A percentile compares a stretch with the other conserved stretches of the same genome.
These are phyloP conservation scores for Dendrobium catenatum DNA, from an alignment of 106 monocot species.

Conservation along the genomic window DNA sequence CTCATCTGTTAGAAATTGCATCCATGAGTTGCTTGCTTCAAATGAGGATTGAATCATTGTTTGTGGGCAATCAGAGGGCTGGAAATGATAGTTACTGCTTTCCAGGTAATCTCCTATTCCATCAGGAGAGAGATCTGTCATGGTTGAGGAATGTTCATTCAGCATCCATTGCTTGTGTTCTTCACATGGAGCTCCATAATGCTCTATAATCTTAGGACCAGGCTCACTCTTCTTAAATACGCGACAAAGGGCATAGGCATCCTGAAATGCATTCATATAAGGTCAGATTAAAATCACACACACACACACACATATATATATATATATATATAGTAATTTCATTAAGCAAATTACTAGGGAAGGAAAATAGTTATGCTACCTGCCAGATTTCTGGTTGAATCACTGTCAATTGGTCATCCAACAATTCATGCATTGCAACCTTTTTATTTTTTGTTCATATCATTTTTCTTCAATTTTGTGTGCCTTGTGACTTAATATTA, in stretches of 20 bases:
- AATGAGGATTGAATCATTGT: slow-evolving; percentile 13
- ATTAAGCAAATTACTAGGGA: too few relatives aligned
- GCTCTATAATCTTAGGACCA: slow-evolving; percentile 73
- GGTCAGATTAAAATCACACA: neutral
- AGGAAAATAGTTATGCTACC: too few relatives aligned
- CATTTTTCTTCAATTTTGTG: too few relatives aligned
- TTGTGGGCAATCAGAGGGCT: slow-evolving; percentile 2
- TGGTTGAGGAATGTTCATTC: slow-evolving; percentile 30
- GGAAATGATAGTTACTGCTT: slow-evolving; percentile 16
- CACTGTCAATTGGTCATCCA: too few relatives aligned
- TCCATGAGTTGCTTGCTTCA: slow-evolving; percentile 43
- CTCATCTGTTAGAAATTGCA: slow-evolving; percentile 68
- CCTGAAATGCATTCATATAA: slow-evolving; percentile 21
- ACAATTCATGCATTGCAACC: too few relatives aligned
- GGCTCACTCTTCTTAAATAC: slow-evolving; percentile 80
- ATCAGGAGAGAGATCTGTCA: slow-evolving; percentile 29
- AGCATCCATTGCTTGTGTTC: slow-evolving; percentile 27
- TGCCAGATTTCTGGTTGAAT: too few relatives aligned
- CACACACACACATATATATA: too few relatives aligned
- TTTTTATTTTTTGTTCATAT: too few relatives aligned
- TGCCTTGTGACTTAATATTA: too few relatives aligned
- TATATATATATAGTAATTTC: too few relatives aligned
- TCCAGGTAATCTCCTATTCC: slow-evolving; percentile 37
- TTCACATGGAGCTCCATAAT: slow-evolving; percentile 45
- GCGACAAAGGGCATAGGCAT: slow-evolving; percentile 76